Base-by-base conservation (phyloP, 2,329 filamentous ascomycete species). In the Cryphonectria carpinicola region DNA sequence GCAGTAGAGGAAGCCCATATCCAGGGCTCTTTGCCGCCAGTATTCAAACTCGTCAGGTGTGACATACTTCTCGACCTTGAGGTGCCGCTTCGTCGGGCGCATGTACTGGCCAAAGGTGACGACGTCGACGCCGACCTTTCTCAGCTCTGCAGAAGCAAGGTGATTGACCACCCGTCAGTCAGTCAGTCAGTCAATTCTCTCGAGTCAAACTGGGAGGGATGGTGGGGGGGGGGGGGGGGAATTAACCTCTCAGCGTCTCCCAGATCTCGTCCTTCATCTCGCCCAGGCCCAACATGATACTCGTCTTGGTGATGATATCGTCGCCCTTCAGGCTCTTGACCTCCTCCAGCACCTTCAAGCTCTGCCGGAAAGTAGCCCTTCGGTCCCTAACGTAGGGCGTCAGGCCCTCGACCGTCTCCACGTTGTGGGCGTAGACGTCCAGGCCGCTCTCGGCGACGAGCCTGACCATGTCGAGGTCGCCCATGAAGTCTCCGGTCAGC, bases 71-170 rank as follows among this genome's bases (percentile, higher is more conserved):
- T 97, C 92, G 43, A 99, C 96, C 81, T 97, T 92, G 89, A 99
- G 95, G 81, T 99, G 96, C 61, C 95, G 89, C 86, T 98, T 99
- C 5, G 96, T 99, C 1, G 96, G 96, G 14, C 95, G 93, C 96
- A 99, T 99, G 85, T 99, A 99, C 84, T 99, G 96, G n/a, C 96
- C 96, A 76, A 99, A 99, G 0, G 96, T 99, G 70, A 99, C 94
- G 17, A 99, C 94, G 76, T 99, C 96, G 62, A 98, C 95, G 72
- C 93, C 85, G 70, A 90, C 88, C 74, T 90, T 90, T 70, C 96
- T 89, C 17, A 99, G 87, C 80, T 97, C 93, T 89, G 74, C 22
- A 10, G 4, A 32, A 32, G 32, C 13, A 13, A 11, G 3, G 60
- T 19, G 22, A 32, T 58, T 56, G 66, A 49, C 22, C 17, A 52